Evolutionary conservation across 805 yeast genomes (phyloP).

Genomic region (Spathaspora girioi): DNA sequence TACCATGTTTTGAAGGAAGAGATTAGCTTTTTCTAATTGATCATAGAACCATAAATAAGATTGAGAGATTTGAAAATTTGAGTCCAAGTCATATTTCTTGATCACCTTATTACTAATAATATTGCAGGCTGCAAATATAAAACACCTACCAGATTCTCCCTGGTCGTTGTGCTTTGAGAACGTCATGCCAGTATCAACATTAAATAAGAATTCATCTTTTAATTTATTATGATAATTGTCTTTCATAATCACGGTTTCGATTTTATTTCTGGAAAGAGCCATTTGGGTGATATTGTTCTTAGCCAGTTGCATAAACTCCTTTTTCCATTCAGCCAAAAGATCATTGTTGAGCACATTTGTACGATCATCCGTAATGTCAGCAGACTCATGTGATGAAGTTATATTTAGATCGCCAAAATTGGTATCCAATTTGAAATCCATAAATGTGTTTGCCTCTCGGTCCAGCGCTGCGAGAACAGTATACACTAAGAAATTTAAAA

Average conservation of each 20-base stretch:
- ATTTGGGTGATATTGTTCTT: slow-evolving; percentile 52
- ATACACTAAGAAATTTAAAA: neutral
- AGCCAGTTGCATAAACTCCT: slow-evolving; percentile 39
- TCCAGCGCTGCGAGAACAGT: neutral
- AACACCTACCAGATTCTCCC: slow-evolving; percentile 75
- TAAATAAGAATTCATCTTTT: slow-evolving; percentile 32
- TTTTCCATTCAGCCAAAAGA: slow-evolving; percentile 44
- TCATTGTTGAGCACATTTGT: slow-evolving; percentile 23
- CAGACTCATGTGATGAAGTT: neutral
- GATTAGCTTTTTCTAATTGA: slow-evolving; percentile 80
- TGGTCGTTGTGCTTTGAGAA: slow-evolving; percentile 53
- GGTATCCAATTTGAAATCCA: neutral
- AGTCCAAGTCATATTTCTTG: slow-evolving; percentile 52
- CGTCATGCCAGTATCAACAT: slow-evolving; percentile 30
- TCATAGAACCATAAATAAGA: slow-evolving; percentile 80
- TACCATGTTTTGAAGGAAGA: slow-evolving; percentile 70
- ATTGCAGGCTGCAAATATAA: slow-evolving; percentile 85
- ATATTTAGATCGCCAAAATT: neutral
- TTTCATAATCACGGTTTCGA: slow-evolving; percentile 40
- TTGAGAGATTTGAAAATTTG: slow-evolving; percentile 68
- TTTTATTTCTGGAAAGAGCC: slow-evolving; percentile 48
- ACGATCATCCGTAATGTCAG: neutral
- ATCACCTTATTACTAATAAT: slow-evolving; percentile 62
- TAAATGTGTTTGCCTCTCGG: neutral
- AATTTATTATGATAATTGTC: slow-evolving; percentile 15